These are phyloP conservation scores for Cordyceps militaris DNA, from an alignment of 2,329 filamentous ascomycete species.

Conservation along the genomic window DNA sequence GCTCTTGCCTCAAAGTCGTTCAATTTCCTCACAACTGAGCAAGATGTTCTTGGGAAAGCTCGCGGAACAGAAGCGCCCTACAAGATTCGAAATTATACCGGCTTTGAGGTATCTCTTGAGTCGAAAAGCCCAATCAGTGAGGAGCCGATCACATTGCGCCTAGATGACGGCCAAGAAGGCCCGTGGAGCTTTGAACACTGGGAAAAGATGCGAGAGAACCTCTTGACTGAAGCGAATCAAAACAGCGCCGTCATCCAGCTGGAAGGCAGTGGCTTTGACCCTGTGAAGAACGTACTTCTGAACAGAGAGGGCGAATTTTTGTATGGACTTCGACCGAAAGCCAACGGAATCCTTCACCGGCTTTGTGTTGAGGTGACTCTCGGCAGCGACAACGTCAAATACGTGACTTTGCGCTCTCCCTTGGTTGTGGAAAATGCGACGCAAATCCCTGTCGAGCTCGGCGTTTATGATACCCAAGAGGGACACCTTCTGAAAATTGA, in stretches of 20 bases:
- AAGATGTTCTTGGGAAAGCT: conserved; percentile 85
- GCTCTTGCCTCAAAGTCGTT: conserved; percentile 89
- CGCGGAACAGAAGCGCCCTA: conserved; percentile 89
- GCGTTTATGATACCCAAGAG: conserved; percentile 79
- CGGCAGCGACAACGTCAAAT: conserved; percentile 94
- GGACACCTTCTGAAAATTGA: conserved; percentile 94
- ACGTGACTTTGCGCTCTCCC: conserved; percentile 90
- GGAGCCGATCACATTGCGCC: conserved; percentile 64
- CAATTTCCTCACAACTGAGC: conserved; percentile 78
- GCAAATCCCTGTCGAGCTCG: conserved; percentile 89
- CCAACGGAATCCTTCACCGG: conserved; percentile 77
- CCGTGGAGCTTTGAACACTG: conserved; percentile 98
- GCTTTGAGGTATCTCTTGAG: conserved; percentile 81
- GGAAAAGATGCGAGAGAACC: conserved; percentile 88
- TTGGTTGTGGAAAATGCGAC: conserved; percentile 92
- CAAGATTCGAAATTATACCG: conserved; percentile 89
- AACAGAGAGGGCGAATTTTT: conserved; percentile 91
- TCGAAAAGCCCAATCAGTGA: conserved; percentile 61
- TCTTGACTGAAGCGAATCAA: conserved; percentile 74
- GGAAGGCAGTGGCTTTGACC: conserved; percentile 90
- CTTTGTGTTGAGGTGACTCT: conserved; percentile 87
- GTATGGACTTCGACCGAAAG: conserved; percentile 82
- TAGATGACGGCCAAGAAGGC: conserved; percentile 82
- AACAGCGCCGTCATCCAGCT: conserved; percentile 76
- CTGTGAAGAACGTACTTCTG: conserved; percentile 77